Conservation (phyloP, 2,329 filamentous ascomycete species). For the Xylariaceae sp. region DNA sequence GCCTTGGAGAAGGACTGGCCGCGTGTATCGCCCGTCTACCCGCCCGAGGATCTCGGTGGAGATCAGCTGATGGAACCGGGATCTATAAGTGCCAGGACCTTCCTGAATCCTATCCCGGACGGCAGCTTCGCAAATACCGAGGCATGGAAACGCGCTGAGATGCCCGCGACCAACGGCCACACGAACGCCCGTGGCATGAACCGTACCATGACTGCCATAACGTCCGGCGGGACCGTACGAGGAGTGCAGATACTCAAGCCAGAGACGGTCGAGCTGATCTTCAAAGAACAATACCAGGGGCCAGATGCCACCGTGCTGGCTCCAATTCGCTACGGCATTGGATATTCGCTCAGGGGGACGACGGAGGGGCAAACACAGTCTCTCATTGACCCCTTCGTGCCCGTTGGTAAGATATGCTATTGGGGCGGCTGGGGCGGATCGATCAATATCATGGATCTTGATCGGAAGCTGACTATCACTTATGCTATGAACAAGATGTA, state of each 20-base stretch:
- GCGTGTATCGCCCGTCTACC: background rate
- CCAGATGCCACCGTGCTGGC: background rate
- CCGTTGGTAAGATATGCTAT: background rate
- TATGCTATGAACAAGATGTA: slow-evolving; percentile 3
- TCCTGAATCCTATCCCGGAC: background rate
- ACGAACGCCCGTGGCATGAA: background rate
- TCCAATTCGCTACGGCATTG: background rate
- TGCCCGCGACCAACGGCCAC: background rate
- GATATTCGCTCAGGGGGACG: background rate
- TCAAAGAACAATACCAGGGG: background rate
- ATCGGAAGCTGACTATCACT: slow-evolving; percentile 1
- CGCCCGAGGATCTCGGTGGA: background rate
- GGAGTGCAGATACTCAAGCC: background rate
- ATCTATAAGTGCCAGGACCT: background rate
- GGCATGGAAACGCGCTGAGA: background rate
- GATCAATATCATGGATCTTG: background rate
- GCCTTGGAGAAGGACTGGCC: background rate
- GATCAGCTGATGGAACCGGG: background rate
- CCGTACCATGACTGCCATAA: background rate
- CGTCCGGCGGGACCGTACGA: background rate
- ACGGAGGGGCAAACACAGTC: background rate
- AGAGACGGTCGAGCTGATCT: background rate
- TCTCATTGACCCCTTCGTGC: background rate
- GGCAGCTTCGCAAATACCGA: background rate
- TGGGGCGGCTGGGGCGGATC: slow-evolving; percentile 1